Percentiles rank a stretch among this genome's conserved stretches.
Conservation (phyloP, 108 stramenopile species). For the Chaetoceros muelleri region DNA sequence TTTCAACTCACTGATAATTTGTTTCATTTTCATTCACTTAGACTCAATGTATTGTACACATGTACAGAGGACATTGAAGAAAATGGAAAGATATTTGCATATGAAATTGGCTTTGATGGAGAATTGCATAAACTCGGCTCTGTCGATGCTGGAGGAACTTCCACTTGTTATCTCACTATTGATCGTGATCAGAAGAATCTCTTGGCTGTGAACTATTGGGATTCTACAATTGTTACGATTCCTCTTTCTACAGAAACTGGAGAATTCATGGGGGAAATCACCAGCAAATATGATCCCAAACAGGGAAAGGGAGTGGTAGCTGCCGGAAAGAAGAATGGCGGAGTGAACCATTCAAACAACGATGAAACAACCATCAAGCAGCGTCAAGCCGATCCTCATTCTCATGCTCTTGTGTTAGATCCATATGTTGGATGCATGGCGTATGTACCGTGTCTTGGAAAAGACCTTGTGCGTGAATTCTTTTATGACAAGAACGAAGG, state of each 20-base stretch:
- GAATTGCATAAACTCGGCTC: slow-evolving; percentile 45
- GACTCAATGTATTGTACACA: slow-evolving; percentile 85
- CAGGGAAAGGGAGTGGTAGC: slow-evolving; percentile 54
- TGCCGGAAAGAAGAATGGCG: slow-evolving; percentile 46
- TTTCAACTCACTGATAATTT: slow-evolving; percentile 1
- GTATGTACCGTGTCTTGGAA: slow-evolving; percentile 87
- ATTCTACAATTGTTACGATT: slow-evolving; percentile 79
- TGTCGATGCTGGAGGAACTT: slow-evolving; percentile 81
- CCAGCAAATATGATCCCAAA: slow-evolving; percentile 50
- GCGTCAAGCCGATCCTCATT: slow-evolving; percentile 91
- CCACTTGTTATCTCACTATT: slow-evolving; percentile 92
- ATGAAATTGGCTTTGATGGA: slow-evolving; percentile 55
- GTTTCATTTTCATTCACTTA: not conserved
- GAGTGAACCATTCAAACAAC: slow-evolving; percentile 80
- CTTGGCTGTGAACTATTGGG: slow-evolving; percentile 93
- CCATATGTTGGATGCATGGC: slow-evolving; percentile 81
- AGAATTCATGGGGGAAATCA: slow-evolving; percentile 42
- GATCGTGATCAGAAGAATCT: slow-evolving; percentile 64
- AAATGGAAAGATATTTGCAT: slow-evolving; percentile 80
- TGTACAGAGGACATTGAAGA: slow-evolving; percentile 91
- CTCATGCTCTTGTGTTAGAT: slow-evolving; percentile 91
- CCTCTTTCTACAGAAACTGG: slow-evolving; percentile 63
- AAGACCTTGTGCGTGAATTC: slow-evolving; percentile 77
- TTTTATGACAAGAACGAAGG: slow-evolving; percentile 54
- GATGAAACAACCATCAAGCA: slow-evolving; percentile 69